Conservation (phyloP, 1,284 basidiomycete genomes). For the Testicularia cyperi region DNA sequence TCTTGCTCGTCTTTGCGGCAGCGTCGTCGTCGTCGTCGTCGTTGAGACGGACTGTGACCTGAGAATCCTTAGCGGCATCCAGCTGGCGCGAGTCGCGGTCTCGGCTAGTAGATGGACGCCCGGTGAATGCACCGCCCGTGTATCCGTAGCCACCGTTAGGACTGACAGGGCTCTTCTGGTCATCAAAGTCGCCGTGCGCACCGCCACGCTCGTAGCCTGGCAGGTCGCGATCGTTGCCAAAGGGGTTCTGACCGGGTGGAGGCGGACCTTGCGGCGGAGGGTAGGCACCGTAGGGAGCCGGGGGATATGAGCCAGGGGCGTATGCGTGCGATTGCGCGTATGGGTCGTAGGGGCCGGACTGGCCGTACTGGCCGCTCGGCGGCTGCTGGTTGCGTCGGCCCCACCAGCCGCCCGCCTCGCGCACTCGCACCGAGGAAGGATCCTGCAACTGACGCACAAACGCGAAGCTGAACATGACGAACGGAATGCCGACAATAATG, state of each 20-base stretch:
- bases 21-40: slow-evolving; percentile 20
- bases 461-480: slow-evolving; percentile 47
- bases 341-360: slow-evolving; percentile 28
- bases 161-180: slow-evolving; percentile 30
- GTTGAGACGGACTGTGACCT: slow-evolving; percentile 25
- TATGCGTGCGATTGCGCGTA: slow-evolving; percentile 29
- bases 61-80: slow-evolving; percentile 30
- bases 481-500: slow-evolving; percentile 34
- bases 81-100: slow-evolving; percentile 22
- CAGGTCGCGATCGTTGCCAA: slow-evolving; percentile 18
- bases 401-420: slow-evolving; percentile 19
- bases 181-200: slow-evolving; percentile 29
- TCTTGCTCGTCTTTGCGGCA: background rate
- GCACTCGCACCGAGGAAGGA: slow-evolving; percentile 30
- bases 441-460: slow-evolving; percentile 45
- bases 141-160: slow-evolving; percentile 13
- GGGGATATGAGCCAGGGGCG: slow-evolving; percentile 13
- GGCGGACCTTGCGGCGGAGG: slow-evolving; percentile 21
- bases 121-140: slow-evolving; percentile 4
- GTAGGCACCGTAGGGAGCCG: slow-evolving; percentile 26
- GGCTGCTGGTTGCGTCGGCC: slow-evolving; percentile 18
- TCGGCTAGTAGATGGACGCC: slow-evolving; percentile 17
- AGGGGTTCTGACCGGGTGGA: slow-evolving; percentile 2
- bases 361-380: slow-evolving; percentile 25
- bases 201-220: slow-evolving; percentile 30